These are phyloP conservation scores for Trichoderma asperellum DNA, from an alignment of 2,329 filamentous ascomycete species.

Conservation along the genomic window DNA sequence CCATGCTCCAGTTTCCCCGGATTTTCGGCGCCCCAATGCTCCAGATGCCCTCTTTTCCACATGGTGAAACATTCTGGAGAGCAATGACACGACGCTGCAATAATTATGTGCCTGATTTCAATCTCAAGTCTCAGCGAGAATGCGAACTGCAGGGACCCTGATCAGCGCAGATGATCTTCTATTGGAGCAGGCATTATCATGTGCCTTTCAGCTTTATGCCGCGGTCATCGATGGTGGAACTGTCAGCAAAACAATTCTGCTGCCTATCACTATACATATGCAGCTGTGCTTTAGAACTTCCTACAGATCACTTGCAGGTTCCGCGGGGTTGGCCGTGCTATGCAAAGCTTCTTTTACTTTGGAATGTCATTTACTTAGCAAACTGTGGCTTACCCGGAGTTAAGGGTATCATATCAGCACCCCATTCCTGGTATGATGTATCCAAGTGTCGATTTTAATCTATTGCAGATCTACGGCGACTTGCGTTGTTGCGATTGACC, in stretches of 20 bases:
- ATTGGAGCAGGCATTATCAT: neutral
- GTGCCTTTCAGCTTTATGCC: neutral
- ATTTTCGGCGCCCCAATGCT: neutral
- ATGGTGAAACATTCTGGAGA: neutral
- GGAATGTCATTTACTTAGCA: neutral
- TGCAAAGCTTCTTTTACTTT: neutral
- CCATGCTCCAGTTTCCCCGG: slow-evolving; percentile 22
- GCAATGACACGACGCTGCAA: neutral
- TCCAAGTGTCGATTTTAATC: neutral
- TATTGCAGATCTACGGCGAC: neutral
- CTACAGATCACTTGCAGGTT: neutral
- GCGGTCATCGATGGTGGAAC: neutral
- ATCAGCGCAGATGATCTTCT: neutral
- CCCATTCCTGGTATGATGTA: neutral
- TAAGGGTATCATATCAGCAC: slow-evolving; percentile 3
- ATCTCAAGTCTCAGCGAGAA: neutral
- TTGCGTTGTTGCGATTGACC: neutral
- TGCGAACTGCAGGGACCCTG: neutral
- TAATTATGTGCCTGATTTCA: neutral
- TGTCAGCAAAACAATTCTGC: neutral
- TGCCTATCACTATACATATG: neutral
- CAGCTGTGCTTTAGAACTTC: neutral
- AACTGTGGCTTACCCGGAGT: neutral
- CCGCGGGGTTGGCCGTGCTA: neutral
- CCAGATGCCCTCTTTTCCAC: neutral